Base-by-base conservation (phyloP, 148 eudicot species). In the Heliosperma pusillum region DNA sequence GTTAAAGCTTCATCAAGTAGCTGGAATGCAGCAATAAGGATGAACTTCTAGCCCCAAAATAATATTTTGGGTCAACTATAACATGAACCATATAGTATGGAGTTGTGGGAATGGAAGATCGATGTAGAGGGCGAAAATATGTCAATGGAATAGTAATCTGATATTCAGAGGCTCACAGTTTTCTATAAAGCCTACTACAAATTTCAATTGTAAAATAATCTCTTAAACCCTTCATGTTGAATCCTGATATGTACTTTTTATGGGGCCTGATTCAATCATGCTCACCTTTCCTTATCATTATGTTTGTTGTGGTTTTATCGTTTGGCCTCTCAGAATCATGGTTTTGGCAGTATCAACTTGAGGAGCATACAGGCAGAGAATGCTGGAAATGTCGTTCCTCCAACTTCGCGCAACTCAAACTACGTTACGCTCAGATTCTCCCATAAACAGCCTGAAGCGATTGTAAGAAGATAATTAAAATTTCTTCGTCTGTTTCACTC, bases 281-380 rank as follows among this genome's bases (percentile, higher is more conserved):
- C 84, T 86, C 77, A 76, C 76, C 57, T 76, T 79, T 81, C 66
- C 74, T 69, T 74, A 80, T 81, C 75, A 70, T 80, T 76, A 40
- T 82, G 70, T 76, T 70, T 75, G 19, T 50, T 80, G 69, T 82
- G 83, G 65, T 76, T 65, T 64, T 76, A 77, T 82, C 58, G 60
- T 74, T 84, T 82, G 80, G 81, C 73, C 76, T 89, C 98, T 87
- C 87, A 88, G 89, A 88, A 83, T 89, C 85, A 72, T 89, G 86
- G 65, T 88, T 90, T 89, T 95, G 87, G 83, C 98, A 95, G 98
- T 89, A 87, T 95, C 83, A 82, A 95, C 85, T 87, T 95, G 89
- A 90, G 89, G 93, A 86, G 93, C 82, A 80, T 95, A 89, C 98
- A 95, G 33, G 83, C 88, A 26, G 96, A 90, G 88, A 79, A 88